Evolutionary conservation across 1,139 yeast species (phyloP), one percentile per base, ranked within the genome.

Genomic region (Kurtzmaniella quercitrusa): DNA sequence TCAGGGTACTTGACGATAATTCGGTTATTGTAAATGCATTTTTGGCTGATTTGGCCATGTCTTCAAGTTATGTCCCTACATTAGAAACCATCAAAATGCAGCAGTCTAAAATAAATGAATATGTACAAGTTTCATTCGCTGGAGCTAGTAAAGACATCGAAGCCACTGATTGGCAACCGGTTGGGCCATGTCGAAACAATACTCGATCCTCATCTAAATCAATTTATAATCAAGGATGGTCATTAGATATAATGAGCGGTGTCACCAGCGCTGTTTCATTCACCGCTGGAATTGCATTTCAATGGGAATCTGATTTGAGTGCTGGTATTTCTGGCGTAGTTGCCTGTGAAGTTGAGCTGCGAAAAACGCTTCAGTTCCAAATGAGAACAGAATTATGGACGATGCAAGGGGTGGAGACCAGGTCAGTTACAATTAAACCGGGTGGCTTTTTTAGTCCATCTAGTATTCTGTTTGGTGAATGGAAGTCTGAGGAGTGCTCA

Each of bases 211-310:
- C 21, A 18, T 25, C 43, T 11, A 27, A 31, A 29, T 55, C 62
- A 3, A 46, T 58, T 2, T 60, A 55, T 40, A 45, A 50, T 12
- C 64, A 59, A 43, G 54, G 59, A 0, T 63, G 66, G 66, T 44
- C 58, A 1, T 38, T 63, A 5, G 48, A 46, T 21, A 29, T 48
- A 1, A 52, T 48, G 7, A 42, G 51, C 2, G 58, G 63, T 0
- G 43, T 48, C 1, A 51, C 50, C 16, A 47, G 49, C 12, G 43
- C 46, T 25, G 40, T 59, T 3, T 44, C 48, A 27, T 53, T 59
- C 38, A 45, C 57, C 7, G 48, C 47, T 31, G 36, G 18, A 3
- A 8, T 31, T 15, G 36, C 16, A 9, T 31, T 31, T 6, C 36
- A 5, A 17, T 31, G 4, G 18, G 36, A 31, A 14, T 14, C 36